Percentiles rank a stretch among this genome's conserved stretches.
Evolutionary conservation across 768 basidiomycete genomes (phyloP).

Genomic region (Kwoniella mangroviensis): DNA sequence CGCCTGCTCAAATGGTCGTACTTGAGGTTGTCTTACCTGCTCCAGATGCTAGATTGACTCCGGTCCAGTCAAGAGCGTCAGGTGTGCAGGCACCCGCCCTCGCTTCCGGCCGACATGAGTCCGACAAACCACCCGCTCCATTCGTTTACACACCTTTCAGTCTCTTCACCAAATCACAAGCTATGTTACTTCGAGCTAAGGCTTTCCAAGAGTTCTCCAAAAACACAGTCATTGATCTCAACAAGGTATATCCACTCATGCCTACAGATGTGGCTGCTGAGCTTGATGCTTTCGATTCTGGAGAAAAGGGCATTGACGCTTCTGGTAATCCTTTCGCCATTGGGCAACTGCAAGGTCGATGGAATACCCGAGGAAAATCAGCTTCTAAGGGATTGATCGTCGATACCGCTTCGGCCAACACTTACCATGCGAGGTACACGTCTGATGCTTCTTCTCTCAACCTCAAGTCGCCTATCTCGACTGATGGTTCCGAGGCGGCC

Average conservation of each 20-base stretch:
- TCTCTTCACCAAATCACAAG: constrained; percentile 55
- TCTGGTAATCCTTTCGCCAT: constrained; percentile 19
- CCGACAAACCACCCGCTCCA: constrained; percentile 53
- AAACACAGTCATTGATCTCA: constrained; percentile 33
- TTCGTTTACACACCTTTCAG: constrained; percentile 57
- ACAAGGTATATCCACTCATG: constrained; percentile 39
- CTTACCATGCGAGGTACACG: constrained; percentile 4
- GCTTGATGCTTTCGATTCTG: constrained; percentile 39
- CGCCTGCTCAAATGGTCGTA: constrained; percentile 56
- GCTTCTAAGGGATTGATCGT: constrained; percentile 22
- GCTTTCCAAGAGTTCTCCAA: constrained; percentile 40
- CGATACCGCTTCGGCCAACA: constrained; percentile 10
- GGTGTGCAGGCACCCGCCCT: constrained; percentile 40
- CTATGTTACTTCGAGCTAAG: constrained; percentile 43
- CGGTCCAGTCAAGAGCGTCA: constrained; percentile 46
- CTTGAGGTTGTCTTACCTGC: constrained; percentile 53
- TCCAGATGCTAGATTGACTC: constrained; percentile 41
- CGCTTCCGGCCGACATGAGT: constrained; percentile 32
- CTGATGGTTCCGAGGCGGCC: constrained; percentile 22
- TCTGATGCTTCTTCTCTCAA: constrained; percentile 17
- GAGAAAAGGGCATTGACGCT: constrained; percentile 27
- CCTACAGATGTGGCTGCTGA: constrained; percentile 47
- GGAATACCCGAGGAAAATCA: constrained; percentile 13
- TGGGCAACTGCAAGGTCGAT: constrained; percentile 13
- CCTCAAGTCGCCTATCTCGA: constrained; percentile 16